Evolutionary conservation across 23 red algal species (phyloP).

Genomic region (Gracilaria gracilis): DNA sequence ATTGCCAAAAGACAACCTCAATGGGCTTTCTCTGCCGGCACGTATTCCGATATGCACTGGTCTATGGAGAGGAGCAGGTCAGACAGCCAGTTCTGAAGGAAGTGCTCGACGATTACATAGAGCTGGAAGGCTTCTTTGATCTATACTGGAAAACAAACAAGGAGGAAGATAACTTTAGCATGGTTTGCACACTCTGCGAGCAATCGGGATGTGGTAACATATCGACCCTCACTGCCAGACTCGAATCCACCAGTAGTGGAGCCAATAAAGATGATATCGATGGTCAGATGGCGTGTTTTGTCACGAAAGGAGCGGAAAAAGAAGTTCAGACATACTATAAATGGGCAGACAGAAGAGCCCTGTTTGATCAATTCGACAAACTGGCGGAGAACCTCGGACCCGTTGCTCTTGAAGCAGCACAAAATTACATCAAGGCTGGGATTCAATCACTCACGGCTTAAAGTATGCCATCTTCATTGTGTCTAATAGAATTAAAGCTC

Average conservation of each 20-base stretch:
- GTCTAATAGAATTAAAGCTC: no score
- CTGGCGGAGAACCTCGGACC: neutral
- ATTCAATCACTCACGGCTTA: no score
- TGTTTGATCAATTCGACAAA: neutral
- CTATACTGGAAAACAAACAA: neutral
- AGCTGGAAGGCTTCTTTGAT: neutral
- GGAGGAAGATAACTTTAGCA: neutral
- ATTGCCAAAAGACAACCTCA: no score
- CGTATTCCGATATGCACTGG: neutral
- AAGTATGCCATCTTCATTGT: no score
- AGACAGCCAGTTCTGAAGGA: neutral
- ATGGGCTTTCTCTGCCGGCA: neutral
- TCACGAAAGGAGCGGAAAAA: neutral
- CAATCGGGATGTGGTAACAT: neutral
- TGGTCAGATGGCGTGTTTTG: neutral
- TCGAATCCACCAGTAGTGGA: neutral
- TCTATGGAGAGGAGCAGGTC: neutral
- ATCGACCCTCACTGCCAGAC: neutral
- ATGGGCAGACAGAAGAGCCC: neutral
- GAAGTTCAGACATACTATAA: neutral
- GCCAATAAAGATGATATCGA: neutral
- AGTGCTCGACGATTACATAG: neutral
- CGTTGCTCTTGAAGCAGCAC: no score
- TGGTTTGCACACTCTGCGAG: neutral
- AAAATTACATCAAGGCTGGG: no score